These are phyloP conservation scores for Nakazawaea pomicola DNA, from an alignment of 805 yeast genomes.

Conservation along the genomic window DNA sequence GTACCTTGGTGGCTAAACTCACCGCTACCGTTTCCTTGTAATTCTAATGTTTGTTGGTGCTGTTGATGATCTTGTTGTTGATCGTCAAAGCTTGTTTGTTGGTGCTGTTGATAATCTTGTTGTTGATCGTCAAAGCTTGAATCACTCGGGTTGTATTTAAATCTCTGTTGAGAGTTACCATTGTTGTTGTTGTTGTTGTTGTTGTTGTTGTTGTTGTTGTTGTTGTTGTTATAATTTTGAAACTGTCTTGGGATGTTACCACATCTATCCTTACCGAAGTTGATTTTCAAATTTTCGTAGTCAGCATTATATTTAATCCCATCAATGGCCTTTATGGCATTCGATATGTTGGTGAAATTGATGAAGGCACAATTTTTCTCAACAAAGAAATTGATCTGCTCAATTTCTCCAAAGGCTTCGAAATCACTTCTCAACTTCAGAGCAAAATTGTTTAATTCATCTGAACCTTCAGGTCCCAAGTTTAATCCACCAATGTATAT, in stretches of 20 bases:
- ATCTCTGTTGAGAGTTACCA: no score
- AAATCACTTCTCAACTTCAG: constrained; percentile 65
- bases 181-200: background rate
- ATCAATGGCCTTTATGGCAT: constrained; percentile 89
- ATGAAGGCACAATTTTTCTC: constrained; percentile 88
- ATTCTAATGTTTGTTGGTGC: no score
- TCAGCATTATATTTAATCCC: constrained; percentile 75
- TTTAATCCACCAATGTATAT: constrained; percentile 70
- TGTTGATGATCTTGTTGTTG: no score
- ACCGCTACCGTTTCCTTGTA: background rate
- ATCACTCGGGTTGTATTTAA: no score
- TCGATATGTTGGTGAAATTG: constrained; percentile 85
- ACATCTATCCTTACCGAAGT: constrained; percentile 92
- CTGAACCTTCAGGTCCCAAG: constrained; percentile 17
- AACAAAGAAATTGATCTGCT: constrained; percentile 83
- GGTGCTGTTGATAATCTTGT: no score
- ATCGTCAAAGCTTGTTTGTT: no score
- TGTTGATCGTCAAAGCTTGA: no score
- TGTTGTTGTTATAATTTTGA: constrained; percentile 8
- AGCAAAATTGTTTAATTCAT: constrained; percentile 2
- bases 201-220: background rate
- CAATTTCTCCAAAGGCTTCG: constrained; percentile 85
- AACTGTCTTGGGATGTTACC: constrained; percentile 89
- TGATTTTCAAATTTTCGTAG: constrained; percentile 70
- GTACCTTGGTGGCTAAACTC: background rate